Base-by-base conservation (phyloP, 768 basidiomycete species). In the Sporobolomyces pararoseus region DNA sequence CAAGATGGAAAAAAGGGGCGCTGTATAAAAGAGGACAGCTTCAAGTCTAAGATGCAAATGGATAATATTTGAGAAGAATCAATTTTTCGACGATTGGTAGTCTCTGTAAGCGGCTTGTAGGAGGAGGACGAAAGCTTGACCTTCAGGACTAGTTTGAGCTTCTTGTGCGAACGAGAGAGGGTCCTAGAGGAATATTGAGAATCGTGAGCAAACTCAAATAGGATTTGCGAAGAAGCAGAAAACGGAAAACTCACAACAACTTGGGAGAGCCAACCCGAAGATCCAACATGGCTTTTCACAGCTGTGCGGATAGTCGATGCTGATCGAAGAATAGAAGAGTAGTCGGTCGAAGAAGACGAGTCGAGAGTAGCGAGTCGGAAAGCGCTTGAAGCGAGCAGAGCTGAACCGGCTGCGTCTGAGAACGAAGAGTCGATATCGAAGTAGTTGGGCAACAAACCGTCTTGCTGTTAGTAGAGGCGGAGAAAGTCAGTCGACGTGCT, bases 91-190 rank as follows among this genome's bases (percentile, higher is more conserved):
- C 32, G 32, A 37, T 21, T 49, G 7, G 89, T 90, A 91, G 72
- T 91, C 90, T 51, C 83, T 81, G 83, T 86, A 89, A 6, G 88
- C 88, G 0, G 89, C 84, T 66, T 90, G 83, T 79, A 92, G 82
- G 76, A 86, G 83, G 7, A 93, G 78, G 16, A 89, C 85, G 78
- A 94, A 94, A 10, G 88, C 89, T 80, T 93, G 83, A 0, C 83
- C 86, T 78, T 94, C 91, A 2, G 91, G 84, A 68, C 88, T 89
- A 25, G 84, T 27, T 0, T 78, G 66, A 0, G 88, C 87, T 68
- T 84, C 66, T 2, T 70, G 16, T 0, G 81, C 80, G 75, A 83
- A 86, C 2, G 81, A 77, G 62, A 87, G 78, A 0, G 91, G 91
- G 76, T 94, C 52, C 82, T 4, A 19, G 25, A 17, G 91, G 89